Conservation (phyloP, 306 rosid genomes). For the Clitoria ternatea region DNA sequence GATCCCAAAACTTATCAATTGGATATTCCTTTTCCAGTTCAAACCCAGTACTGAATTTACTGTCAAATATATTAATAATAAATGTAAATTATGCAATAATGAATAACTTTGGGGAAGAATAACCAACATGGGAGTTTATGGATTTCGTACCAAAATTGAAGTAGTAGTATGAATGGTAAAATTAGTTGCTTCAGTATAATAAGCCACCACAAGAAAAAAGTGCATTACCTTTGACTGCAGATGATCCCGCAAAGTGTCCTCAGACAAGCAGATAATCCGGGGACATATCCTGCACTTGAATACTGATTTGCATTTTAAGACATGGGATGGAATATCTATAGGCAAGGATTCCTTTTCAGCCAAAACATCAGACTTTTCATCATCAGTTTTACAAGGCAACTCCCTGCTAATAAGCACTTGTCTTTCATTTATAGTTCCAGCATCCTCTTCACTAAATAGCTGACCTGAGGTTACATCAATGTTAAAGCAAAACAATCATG, state of each 20-base stretch:
- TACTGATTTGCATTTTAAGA: slow-evolving; percentile 69
- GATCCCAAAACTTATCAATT: neutral
- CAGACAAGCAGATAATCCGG: slow-evolving; percentile 73
- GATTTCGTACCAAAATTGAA: slow-evolving; percentile 6
- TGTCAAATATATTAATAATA: neutral
- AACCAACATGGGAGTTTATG: neutral
- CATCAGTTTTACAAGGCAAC: slow-evolving; percentile 30
- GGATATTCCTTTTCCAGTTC: neutral
- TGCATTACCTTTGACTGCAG: slow-evolving; percentile 74
- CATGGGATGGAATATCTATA: slow-evolving; percentile 33
- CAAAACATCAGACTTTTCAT: slow-evolving; percentile 27
- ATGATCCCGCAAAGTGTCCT: slow-evolving; percentile 73
- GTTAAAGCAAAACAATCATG: slow-evolving; percentile 16
- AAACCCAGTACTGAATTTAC: neutral
- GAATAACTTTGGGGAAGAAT: neutral
- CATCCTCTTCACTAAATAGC: slow-evolving; percentile 51
- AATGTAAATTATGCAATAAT: slow-evolving; percentile 10
- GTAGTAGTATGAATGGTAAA: neutral
- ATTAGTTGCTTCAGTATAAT: neutral
- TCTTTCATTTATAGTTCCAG: slow-evolving; percentile 35
- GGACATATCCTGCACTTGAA: slow-evolving; percentile 94
- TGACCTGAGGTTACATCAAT: slow-evolving; percentile 36
- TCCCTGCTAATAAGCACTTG: slow-evolving; percentile 18
- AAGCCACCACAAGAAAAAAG: slow-evolving; percentile 11
- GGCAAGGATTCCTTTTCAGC: slow-evolving; percentile 29